These are phyloP conservation scores for Echinosophora koreensis DNA, from an alignment of 306 rosid genomes.

Conservation along the genomic window DNA sequence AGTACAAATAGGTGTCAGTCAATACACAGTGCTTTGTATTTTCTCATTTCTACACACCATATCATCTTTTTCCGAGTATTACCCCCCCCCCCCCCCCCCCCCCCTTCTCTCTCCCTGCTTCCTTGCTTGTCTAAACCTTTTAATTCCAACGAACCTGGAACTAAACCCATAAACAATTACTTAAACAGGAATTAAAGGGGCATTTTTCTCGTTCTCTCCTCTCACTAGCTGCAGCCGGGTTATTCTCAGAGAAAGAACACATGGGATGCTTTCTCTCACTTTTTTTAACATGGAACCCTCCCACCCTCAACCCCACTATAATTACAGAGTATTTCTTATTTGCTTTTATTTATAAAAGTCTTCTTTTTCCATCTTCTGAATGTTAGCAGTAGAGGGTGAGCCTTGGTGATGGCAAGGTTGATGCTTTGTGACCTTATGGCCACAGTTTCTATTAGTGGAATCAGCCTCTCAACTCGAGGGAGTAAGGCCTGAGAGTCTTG, in stretches of 20 bases:
- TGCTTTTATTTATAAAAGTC: not conserved
- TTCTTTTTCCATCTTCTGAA: not conserved
- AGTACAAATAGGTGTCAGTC: not conserved
- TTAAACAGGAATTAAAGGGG: not conserved
- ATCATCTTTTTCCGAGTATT: not conserved
- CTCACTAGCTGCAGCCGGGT: conserved; percentile 7
- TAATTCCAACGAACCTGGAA: not conserved
- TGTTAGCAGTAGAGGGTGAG: not conserved
- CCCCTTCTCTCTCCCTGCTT: too few species aligned
- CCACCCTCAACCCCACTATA: too few species aligned
- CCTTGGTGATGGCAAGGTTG: too few species aligned
- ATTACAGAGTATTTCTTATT: not conserved
- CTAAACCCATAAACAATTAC: not conserved
- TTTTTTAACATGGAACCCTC: not conserved
- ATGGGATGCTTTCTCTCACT: not conserved
- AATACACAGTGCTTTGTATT: not conserved
- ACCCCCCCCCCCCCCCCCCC: too few species aligned
- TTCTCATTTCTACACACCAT: not conserved
- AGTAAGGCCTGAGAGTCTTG: not conserved
- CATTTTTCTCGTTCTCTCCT: not conserved
- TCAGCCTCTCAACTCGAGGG: not conserved
- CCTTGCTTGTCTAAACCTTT: not conserved
- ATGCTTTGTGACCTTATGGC: not conserved
- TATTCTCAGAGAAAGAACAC: not conserved
- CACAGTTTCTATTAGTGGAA: too few species aligned